phyloP scores from a whole-genome alignment of 352 stramenopile genomes.

The Globisporangium cylindrosporum region DNA sequence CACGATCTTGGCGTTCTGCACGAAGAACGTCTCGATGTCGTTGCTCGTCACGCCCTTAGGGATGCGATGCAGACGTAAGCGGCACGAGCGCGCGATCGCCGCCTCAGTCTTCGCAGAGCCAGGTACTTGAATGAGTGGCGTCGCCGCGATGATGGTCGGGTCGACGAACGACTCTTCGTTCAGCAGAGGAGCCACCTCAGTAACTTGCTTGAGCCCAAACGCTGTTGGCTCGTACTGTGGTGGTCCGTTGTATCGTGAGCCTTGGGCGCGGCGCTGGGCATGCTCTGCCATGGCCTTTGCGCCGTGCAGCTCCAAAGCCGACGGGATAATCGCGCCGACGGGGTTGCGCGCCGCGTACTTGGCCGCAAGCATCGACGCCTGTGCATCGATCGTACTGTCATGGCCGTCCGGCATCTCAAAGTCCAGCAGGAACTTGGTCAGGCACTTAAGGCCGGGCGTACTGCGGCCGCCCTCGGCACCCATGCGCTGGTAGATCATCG shows the following conservation, averaged over 20 bases:
- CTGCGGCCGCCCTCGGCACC: slow-evolving; percentile 25
- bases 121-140: background rate
- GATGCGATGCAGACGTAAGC: slow-evolving; percentile 73
- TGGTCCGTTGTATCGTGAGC: slow-evolving; percentile 28
- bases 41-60: slow-evolving; percentile 52
- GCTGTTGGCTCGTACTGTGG: slow-evolving; percentile 40
- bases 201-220: slow-evolving; percentile 26
- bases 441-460: slow-evolving; percentile 66
- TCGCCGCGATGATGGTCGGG: slow-evolving; percentile 11
- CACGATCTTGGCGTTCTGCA: slow-evolving; percentile 57
- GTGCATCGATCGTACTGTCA: slow-evolving; percentile 84
- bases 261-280: background rate
- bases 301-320: slow-evolving; percentile 57
- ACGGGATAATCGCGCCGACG: slow-evolving; percentile 66
- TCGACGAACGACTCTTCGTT: slow-evolving; percentile 31
- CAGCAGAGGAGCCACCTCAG: slow-evolving; percentile 12
- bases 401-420: slow-evolving; percentile 86
- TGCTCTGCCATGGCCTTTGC: slow-evolving; percentile 21
- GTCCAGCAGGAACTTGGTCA: slow-evolving; percentile 77
- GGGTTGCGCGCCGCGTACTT: slow-evolving; percentile 68
- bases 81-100: slow-evolving; percentile 55
- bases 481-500: slow-evolving; percentile 74
- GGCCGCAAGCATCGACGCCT: slow-evolving; percentile 83
- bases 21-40: slow-evolving; percentile 76
- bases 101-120: slow-evolving; percentile 22